A percentile compares a stretch with the other conserved stretches of the same genome.
Conservation (phyloP, 768 basidiomycete genomes). For the Boletus barrowsii region DNA sequence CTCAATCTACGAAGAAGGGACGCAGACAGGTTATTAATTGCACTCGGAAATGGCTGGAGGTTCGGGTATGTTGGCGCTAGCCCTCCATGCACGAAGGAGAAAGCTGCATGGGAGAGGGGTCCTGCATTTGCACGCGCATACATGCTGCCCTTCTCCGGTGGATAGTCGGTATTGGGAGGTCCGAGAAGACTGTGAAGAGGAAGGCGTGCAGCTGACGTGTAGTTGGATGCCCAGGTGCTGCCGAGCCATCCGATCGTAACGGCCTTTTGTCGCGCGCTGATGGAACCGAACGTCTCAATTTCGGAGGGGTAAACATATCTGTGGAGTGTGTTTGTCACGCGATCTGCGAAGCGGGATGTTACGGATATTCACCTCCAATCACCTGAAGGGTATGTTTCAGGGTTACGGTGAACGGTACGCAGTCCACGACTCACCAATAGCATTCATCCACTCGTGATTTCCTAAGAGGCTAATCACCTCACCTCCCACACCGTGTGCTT, state of each 20-base stretch:
- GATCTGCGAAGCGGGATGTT: not conserved
- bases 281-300: constrained; percentile 75
- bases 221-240: constrained; percentile 80
- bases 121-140: constrained; percentile 34
- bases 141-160: constrained; percentile 33
- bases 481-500: constrained; percentile 70
- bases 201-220: constrained; percentile 75
- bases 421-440: constrained; percentile 50
- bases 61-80: constrained; percentile 73
- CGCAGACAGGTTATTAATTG: constrained; percentile 73
- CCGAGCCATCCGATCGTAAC: constrained; percentile 77
- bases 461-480: constrained; percentile 77
- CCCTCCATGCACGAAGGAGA: constrained; percentile 94
- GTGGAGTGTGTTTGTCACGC: constrained; percentile 8
- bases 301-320: constrained; percentile 86
- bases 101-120: constrained; percentile 70
- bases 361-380: constrained; percentile 71
- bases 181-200: constrained; percentile 74
- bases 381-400: constrained; percentile 40
- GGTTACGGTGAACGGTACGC: constrained; percentile 2
- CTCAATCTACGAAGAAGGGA: constrained; percentile 73
- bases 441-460: constrained; percentile 97
- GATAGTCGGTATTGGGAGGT: constrained; percentile 61
- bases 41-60: constrained; percentile 77
- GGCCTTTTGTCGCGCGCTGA: constrained; percentile 67